Percentiles rank a stretch among this genome's conserved stretches.
phyloP scores from a whole-genome alignment of 306 rosid genomes.

The Malus domestica region DNA sequence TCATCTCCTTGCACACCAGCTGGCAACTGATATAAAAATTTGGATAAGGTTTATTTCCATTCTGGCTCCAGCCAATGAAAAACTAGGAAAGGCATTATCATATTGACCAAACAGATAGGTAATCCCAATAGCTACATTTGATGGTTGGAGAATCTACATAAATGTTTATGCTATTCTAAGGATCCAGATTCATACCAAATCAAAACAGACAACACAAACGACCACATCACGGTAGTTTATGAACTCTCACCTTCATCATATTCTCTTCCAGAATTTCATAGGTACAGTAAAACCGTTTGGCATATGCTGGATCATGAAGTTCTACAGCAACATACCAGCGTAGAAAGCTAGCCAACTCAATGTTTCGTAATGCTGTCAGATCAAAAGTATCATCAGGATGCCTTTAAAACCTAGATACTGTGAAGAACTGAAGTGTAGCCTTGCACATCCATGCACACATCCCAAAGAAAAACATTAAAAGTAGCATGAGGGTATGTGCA shows the following conservation, averaged over 20 bases:
- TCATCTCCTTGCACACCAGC: slow-evolving; percentile 68
- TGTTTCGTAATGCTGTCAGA: slow-evolving; percentile 72
- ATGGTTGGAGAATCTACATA: neutral
- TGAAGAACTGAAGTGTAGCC: slow-evolving; percentile 13
- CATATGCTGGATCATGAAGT: slow-evolving; percentile 89
- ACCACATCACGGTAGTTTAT: slow-evolving; percentile 8
- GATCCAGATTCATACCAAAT: neutral
- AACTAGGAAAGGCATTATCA: neutral
- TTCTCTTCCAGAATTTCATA: slow-evolving; percentile 88
- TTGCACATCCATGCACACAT: slow-evolving; percentile 20
- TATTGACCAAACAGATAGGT: neutral
- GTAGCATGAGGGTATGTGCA: neutral
- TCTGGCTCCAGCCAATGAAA: neutral
- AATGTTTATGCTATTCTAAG: neutral
- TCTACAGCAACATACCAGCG: slow-evolving; percentile 99
- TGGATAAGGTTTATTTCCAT: neutral
- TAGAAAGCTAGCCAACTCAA: slow-evolving; percentile 96
- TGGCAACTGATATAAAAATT: slow-evolving; percentile 40
- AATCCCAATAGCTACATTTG: neutral
- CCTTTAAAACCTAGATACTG: slow-evolving; percentile 16
- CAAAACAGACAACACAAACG: slow-evolving; percentile 1
- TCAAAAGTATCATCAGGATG: slow-evolving; percentile 28
- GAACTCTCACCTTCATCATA: slow-evolving; percentile 81
- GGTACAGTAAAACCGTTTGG: slow-evolving; percentile 88
- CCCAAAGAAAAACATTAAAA: neutral